Evolutionary conservation across 441 rosid genomes (phyloP), one percentile per base, ranked within the genome.

Genomic region (Dalechampia spathulata): DNA sequence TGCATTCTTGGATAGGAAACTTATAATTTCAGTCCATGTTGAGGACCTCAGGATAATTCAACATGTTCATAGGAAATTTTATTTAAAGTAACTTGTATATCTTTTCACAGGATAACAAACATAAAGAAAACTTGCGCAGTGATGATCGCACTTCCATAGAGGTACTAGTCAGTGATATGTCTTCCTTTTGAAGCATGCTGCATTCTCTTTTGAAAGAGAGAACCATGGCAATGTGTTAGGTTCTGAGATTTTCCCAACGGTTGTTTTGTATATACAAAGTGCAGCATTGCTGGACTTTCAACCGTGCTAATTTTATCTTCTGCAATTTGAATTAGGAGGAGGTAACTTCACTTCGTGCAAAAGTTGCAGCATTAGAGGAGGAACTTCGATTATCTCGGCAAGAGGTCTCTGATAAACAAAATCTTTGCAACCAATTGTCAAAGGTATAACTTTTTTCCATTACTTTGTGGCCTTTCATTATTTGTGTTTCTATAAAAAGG

Each of bases 351-450:
- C 65, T 93, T 65, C 83, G 75, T 62, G 78, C 72, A 25, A 90
- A 78, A 74, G 85, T 82, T 66, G 70, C 76, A 62, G 64, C 66
- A 15, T 67, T 93, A 61, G 97, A 90, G 77, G 99, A 90, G 76
- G 97, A 90, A 39, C 77, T 90, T 58, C 72, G 72, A 55, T 83
- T 81, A 77, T 81, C 79, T 62, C 90, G 78, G 58, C 83, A 82
- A 63, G 90, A 86, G 67, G 77, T 81, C 48, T 70, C 83, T 53
- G 84, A 90, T 34, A 67, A 72, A 75, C 81, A 68, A 12, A 70
- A 68, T 55, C 85, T 77, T 30, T 73, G 57, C 68, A 66, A 61
- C 49, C 93, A 76, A 60, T 77, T 90, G 58, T 96, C 90, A 66
- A 90, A 83, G 83, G 99, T 90, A 72, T 59, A 55, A 9, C n/a